Evolutionary conservation across 192 early-diverging fungal genomes (phyloP).

Genomic region (Coemansia asiatica): DNA sequence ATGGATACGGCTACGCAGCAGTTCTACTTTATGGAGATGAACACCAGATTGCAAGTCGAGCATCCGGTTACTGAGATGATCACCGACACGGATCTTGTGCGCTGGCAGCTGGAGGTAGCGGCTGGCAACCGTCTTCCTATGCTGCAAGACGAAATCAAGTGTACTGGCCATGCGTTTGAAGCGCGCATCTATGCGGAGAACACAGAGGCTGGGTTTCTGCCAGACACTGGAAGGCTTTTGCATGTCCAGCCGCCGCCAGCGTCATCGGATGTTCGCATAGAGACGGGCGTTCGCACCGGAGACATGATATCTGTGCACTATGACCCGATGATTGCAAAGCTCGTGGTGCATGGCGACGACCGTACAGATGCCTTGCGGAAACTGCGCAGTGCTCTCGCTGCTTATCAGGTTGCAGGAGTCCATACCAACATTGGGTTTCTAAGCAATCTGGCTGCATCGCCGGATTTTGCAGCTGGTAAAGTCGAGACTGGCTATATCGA

Average conservation of each 20-base stretch:
- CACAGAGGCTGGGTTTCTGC: conserved; percentile 83
- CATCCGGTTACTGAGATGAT: conserved; percentile 98
- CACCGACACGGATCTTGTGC: conserved; percentile 87
- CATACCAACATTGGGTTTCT: conserved; percentile 95
- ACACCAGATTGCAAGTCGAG: conserved; percentile 88
- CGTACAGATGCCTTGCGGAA: conserved; percentile 79
- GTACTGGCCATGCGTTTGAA: conserved; percentile 92
- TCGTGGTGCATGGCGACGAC: conserved; percentile 82
- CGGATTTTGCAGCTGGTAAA: conserved; percentile 80
- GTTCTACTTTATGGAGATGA: conserved; percentile 99
- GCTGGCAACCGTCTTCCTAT: conserved; percentile 81
- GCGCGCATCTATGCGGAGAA: conserved; percentile 98
- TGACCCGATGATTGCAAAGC: conserved; percentile 95
- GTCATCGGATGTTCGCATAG: conserved; percentile 70
- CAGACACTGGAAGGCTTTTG: conserved; percentile 86
- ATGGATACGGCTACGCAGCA: conserved; percentile 82
- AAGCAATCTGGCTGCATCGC: conserved; percentile 71
- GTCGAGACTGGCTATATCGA: conserved; percentile 95
- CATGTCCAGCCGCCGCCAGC: conserved; percentile 71
- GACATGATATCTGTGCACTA: conserved; percentile 92
- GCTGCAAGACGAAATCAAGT: conserved; percentile 60
- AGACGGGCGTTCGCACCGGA: conserved; percentile 90
- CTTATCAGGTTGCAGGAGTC: conserved; percentile 88
- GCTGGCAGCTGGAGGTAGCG: conserved; percentile 95
- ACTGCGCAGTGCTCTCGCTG: conserved; percentile 75